Percentiles rank a stretch among this genome's conserved stretches.
phyloP scores from a whole-genome alignment of 176 grass and related monocot species.

The Sorghum bicolor region Sorghum_bicolor_NCBIv3 NC_012870.2:2658501-2659000 shows the following conservation, averaged over 20 bases:
- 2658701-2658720: slow-evolving; percentile 22
- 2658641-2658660: background rate
- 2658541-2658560: background rate
- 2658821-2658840: background rate
- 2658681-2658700: background rate
- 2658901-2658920: background rate
- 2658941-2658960: background rate
- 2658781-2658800: background rate
- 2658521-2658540: background rate
- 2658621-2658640: background rate
- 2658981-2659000: background rate
- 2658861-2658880: background rate
- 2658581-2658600: background rate
- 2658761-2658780: background rate
- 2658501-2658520: background rate
- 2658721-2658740: background rate
- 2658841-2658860: background rate
- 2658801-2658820: background rate
- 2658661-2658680: background rate
- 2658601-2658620: background rate
- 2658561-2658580: background rate
- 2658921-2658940: background rate
- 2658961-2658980: background rate
- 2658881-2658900: background rate
- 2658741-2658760: slow-evolving; percentile 1